Base-by-base conservation (phyloP, 2,329 filamentous ascomycete genomes). In the Apiospora hydei region DNA sequence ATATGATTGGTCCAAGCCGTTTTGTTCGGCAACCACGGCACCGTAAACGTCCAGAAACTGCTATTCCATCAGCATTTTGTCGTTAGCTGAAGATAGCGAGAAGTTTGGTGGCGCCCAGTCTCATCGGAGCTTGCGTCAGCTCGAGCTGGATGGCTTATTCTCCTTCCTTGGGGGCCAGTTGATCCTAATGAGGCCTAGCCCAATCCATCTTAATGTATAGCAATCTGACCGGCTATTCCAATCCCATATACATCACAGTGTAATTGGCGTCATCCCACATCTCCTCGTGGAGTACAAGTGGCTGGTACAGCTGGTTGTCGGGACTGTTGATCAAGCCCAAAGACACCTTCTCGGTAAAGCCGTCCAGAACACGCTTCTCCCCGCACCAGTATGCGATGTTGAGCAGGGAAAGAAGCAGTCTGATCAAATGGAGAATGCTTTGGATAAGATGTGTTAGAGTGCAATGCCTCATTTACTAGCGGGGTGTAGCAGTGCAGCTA, bases 331-430 rank as follows among this genome's bases (percentile, higher is more conserved):
- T n/a, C 34, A 64, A 6, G 1, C 57, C 57, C 1, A 64, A 24
- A 14, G 57, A 64, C 34, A 64, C 34, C 11, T 41, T 64, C n/a
- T 64, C 57, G 10, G 57, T 21, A 10, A 64, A 41, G 4, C 34
- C 57, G 5, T 64, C 57, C 5, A 64, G 21, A 41, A 18, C 10
- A 3, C 21, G 4, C 3, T n/a, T 64, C 34, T 64, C 57, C 4
- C 57, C 57, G 21, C 57, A 64, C 57, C 57, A 64, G 41, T 64
- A 64, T n/a, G 57, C 34, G 18, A 64, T 64, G 10, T 41, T 64
- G 6, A 64, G 57, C 8, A 64, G 4, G 3, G 34, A 41, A n/a
- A 64, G 1, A 41, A 64, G 30, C 8, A 64, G 18, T 2, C 57
- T 21, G 5, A 11, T 4, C 4, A 41, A 3, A 24, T 64, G 57